A percentile compares a stretch with the other conserved stretches of the same genome.
Evolutionary conservation across 1,284 basidiomycete species (phyloP).

Genomic region (Trichosporon asahii): DNA sequence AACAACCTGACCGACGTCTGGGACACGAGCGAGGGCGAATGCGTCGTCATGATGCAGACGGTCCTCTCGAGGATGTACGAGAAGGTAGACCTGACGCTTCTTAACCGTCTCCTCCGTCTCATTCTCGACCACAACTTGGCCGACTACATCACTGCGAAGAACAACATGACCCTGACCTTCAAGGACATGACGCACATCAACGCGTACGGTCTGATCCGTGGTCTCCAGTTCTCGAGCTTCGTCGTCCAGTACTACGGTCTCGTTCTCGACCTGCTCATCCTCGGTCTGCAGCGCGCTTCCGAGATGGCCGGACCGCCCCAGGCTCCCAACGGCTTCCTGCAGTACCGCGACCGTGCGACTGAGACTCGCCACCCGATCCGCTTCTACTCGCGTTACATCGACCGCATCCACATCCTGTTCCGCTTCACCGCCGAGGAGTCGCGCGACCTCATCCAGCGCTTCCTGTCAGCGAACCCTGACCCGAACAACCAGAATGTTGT

Average conservation of each 20-base stretch:
- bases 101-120: slow-evolving; percentile 86
- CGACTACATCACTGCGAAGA: slow-evolving; percentile 97
- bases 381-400: slow-evolving; percentile 91
- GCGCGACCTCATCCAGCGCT: slow-evolving; percentile 94
- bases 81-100: slow-evolving; percentile 91
- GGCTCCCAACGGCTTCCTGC: slow-evolving; percentile 93
- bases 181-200: slow-evolving; percentile 64
- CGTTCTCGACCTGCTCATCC: slow-evolving; percentile 84
- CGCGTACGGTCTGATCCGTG: slow-evolving; percentile 75
- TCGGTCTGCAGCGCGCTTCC: slow-evolving; percentile 88
- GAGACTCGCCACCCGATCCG: slow-evolving; percentile 93
- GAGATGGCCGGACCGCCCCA: slow-evolving; percentile 96
- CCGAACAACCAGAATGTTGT: slow-evolving; percentile 99
- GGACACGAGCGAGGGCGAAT: slow-evolving; percentile 95
- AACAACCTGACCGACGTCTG: slow-evolving; percentile 77
- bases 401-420: slow-evolving; percentile 91
- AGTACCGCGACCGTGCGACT: slow-evolving; percentile 86
- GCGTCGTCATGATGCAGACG: slow-evolving; percentile 96
- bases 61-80: slow-evolving; percentile 93
- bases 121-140: slow-evolving; percentile 97
- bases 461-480: slow-evolving; percentile 93
- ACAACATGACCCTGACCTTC: slow-evolving; percentile 89
- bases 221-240: slow-evolving; percentile 92
- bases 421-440: slow-evolving; percentile 98
- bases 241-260: slow-evolving; percentile 96